These are phyloP conservation scores for Diatrype stigma DNA, from an alignment of 2,329 filamentous ascomycete genomes.

Conservation along the genomic window DNA sequence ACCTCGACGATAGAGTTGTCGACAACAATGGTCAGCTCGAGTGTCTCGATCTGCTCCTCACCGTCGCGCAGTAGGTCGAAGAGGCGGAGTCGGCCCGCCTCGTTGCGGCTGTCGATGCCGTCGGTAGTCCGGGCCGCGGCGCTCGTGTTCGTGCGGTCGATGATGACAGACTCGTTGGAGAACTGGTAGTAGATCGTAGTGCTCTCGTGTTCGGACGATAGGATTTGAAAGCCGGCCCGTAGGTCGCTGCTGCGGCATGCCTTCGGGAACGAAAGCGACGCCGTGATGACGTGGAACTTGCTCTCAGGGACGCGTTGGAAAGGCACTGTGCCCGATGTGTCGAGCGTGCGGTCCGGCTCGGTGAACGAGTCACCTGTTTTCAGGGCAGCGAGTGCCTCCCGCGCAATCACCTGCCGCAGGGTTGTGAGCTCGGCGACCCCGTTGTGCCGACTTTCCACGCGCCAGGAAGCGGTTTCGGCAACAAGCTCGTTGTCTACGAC, in stretches of 20 bases:
- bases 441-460: slow-evolving; percentile 25
- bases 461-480: slow-evolving; percentile 35
- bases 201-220: slow-evolving; percentile 34
- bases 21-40: slow-evolving; percentile 37
- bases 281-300: slow-evolving; percentile 36
- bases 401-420: slow-evolving; percentile 33
- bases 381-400: slow-evolving; percentile 31
- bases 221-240: slow-evolving; percentile 37
- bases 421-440: slow-evolving; percentile 33
- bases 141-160: slow-evolving; percentile 37
- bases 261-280: slow-evolving; percentile 32
- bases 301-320: slow-evolving; percentile 18
- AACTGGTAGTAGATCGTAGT: slow-evolving; percentile 42
- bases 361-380: slow-evolving; percentile 18
- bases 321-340: slow-evolving; percentile 6
- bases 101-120: slow-evolving; percentile 33
- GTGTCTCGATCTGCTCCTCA: slow-evolving; percentile 28
- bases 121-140: slow-evolving; percentile 34
- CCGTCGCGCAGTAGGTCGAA: slow-evolving; percentile 32
- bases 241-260: slow-evolving; percentile 29
- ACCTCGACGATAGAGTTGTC: slow-evolving; percentile 35
- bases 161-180: slow-evolving; percentile 37
- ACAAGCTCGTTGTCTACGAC: slow-evolving; percentile 37
- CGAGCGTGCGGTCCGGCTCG: slow-evolving; percentile 20
- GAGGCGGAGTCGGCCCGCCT: slow-evolving; percentile 34